Conservation (phyloP, 2,329 filamentous ascomycete species). For the Talaromyces sp. region DNA sequence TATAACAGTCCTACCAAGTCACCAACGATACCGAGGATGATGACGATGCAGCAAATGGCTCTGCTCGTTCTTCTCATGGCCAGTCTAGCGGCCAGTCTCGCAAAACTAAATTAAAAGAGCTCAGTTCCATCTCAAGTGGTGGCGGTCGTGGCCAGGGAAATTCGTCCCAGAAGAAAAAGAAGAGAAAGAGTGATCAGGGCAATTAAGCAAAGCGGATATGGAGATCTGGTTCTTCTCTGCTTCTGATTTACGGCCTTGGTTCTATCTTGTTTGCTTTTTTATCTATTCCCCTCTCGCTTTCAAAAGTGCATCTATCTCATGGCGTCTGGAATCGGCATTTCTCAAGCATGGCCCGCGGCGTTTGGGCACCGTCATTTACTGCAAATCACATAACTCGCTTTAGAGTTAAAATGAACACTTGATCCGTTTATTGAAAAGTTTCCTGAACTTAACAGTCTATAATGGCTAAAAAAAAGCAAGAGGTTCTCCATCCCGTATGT, state of each 20-base stretch:
- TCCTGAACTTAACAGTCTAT: neutral
- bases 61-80: neutral
- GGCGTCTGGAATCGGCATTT: slow-evolving; percentile 1
- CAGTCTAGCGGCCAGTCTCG: neutral
- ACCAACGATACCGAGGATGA: no score
- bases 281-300: no score
- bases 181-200: slow-evolving; percentile 21
- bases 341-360: neutral
- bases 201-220: neutral
- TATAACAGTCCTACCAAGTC: no score
- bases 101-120: neutral
- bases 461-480: neutral
- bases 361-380: neutral
- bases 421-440: neutral
- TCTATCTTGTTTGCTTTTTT: no score
- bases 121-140: neutral
- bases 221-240: no score
- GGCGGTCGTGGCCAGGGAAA: neutral
- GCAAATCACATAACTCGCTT: neutral
- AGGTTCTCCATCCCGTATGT: neutral
- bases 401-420: neutral
- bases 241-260: no score
- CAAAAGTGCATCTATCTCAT: neutral
- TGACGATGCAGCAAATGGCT: no score
- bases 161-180: slow-evolving; percentile 21